Conservation (phyloP, 2,329 filamentous ascomycete species). For the Cryphonectria naterciae region DNA sequence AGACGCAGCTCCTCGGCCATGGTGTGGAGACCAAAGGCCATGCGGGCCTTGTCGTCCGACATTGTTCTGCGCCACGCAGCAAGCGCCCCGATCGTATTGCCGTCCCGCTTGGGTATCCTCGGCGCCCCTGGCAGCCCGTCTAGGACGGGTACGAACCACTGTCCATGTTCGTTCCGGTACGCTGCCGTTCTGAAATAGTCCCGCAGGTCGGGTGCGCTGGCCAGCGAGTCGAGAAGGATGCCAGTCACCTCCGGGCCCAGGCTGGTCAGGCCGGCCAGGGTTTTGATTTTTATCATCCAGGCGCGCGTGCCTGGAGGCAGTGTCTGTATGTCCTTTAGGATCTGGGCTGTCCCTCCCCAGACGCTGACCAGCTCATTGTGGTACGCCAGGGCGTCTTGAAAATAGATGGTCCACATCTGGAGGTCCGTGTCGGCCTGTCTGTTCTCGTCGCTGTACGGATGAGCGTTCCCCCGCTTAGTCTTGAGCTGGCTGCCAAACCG, state of each 20-base stretch:
- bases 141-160: neutral
- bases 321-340: neutral
- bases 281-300: neutral
- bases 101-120: neutral
- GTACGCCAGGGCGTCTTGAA: neutral
- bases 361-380: neutral
- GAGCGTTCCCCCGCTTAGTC: neutral
- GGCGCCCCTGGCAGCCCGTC: neutral
- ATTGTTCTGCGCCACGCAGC: neutral
- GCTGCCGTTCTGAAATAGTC: neutral
- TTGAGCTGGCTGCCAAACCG: neutral
- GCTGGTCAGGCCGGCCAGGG: neutral
- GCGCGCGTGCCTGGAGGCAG: neutral
- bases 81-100: neutral
- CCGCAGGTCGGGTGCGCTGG: neutral
- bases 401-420: neutral
- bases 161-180: neutral
- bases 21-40: neutral
- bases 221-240: neutral
- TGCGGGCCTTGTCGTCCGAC: too few species aligned
- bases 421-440: neutral
- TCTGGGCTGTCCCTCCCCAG: neutral
- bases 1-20: neutral
- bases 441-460: neutral
- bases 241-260: too few species aligned